Conservation (phyloP, 2,329 filamentous ascomycete species). For the Pezicula rhizophila region DNA sequence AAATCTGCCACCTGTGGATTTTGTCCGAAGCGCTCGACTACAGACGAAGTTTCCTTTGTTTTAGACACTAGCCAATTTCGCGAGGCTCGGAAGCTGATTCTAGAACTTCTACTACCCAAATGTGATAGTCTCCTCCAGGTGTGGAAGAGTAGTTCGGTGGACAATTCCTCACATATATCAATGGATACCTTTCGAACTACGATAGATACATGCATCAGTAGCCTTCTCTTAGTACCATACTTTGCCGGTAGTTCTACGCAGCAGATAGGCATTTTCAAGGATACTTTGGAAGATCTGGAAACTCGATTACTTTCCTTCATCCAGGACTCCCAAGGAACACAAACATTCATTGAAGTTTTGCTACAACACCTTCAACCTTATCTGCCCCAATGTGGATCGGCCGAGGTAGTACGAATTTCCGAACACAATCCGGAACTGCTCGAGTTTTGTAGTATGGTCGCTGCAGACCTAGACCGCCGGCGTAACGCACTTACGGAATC, state of each 20-base stretch:
- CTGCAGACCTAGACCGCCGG: conserved; percentile 14
- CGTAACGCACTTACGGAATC: conserved; percentile 1
- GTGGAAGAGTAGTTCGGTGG: conserved; percentile 18
- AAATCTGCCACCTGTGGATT: conserved; percentile 8
- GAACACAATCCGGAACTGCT: conserved; percentile 16
- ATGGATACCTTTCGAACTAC: conserved; percentile 22
- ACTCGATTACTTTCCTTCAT: conserved; percentile 18
- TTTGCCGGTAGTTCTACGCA: conserved; percentile 12
- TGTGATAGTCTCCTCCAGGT: conserved; percentile 17
- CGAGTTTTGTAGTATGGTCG: conserved; percentile 18
- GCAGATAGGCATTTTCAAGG: conserved; percentile 14
- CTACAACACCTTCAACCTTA: conserved; percentile 23
- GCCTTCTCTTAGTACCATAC: conserved; percentile 19
- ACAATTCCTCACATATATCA: conserved; percentile 20
- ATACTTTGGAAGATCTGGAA: conserved; percentile 10
- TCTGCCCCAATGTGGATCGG: conserved; percentile 18
- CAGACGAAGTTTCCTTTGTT: conserved; percentile 7
- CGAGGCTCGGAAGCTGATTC: conserved; percentile 21
- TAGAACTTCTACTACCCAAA: conserved; percentile 25
- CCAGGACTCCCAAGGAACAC: conserved; percentile 9
- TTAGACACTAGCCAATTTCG: conserved; percentile 23
- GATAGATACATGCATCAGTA: conserved; percentile 21
- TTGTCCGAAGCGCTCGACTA: conserved; percentile 14
- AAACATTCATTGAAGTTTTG: conserved; percentile 16
- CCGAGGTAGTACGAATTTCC: conserved; percentile 11